Evolutionary conservation across 164 flowering plant species (phyloP), one percentile per base, ranked within the genome.

Genomic region (Aristolochia contorta): DNA sequence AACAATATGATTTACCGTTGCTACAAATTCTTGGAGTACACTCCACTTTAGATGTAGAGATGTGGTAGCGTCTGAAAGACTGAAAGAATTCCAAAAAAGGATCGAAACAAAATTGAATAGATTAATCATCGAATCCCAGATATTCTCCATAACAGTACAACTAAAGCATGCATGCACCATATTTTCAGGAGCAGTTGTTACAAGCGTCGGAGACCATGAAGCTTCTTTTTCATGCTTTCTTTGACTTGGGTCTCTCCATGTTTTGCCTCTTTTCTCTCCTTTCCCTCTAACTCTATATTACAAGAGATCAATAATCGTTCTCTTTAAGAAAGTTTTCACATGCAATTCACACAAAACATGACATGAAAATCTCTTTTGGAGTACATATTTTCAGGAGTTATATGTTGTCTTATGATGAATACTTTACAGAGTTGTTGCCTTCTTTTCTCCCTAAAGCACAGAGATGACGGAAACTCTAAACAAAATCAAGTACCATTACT

Each of bases 181-280:
- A 57, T 57, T 58, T 47, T 21, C 50, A 49, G 57, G 57, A 46
- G 27, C 30, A n/a, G n/a, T n/a, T 57, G 54, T 51, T 33, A 27
- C 49, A 49, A 58, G 53, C 52, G 60, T 70, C 47, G 73, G 37
- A 70, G 63, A 66, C 74, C 13, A 63, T 59, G 68, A 55, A 49
- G 51, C 23, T 48, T 41, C 56, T 61, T 27, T 61, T 69, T 55
- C 10, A 22, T 54, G 53, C 54, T 22, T 24, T 54, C 61, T 58
- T 65, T 54, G 61, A 64, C 67, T 32, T 54, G 16, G 16, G 13
- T 62, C 23, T 43, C 16, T 52, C 49, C 47, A 12, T 14, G 33
- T 14, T 12, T n/a, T 46, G 25, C 19, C 33, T 21, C 47, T 45
- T 59, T 27, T 27, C 5, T 27, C 30, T 16, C 62, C 24, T 49